These are phyloP conservation scores for Quercus agrifolia DNA, from an alignment of 306 rosid species.

Conservation along the genomic window DNA sequence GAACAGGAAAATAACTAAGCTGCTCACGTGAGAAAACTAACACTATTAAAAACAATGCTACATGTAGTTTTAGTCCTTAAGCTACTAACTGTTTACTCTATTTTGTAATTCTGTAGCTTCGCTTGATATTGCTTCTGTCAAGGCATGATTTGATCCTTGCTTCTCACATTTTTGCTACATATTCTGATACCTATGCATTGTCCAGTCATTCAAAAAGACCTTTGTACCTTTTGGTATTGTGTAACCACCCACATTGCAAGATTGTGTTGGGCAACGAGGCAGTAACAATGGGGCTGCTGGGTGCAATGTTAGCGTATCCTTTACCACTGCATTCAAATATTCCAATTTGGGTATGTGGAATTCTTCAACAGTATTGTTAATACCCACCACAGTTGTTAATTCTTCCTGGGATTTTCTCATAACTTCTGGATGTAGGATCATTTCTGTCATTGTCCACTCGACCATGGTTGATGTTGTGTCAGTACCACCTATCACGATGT, in stretches of 20 bases:
- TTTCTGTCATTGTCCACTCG: constrained; percentile 37
- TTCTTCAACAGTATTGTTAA: constrained; percentile 29
- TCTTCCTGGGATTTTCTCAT: constrained; percentile 24
- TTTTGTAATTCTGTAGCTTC: too few species aligned
- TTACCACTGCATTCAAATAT: constrained; percentile 21
- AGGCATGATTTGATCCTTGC: too few species aligned
- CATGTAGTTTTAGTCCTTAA: too few species aligned
- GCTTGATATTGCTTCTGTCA: too few species aligned
- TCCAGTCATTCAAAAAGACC: constrained; percentile 20
- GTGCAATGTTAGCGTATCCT: constrained; percentile 32
- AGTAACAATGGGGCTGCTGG: constrained; percentile 13
- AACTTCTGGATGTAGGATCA: constrained; percentile 14
- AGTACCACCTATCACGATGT: constrained; percentile 30
- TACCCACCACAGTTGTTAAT: constrained; percentile 18
- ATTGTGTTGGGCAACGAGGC: constrained; percentile 10
- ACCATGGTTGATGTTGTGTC: constrained; percentile 29
- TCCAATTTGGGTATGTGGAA: constrained; percentile 21
- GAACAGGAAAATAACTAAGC: too few species aligned
- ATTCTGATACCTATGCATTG: constrained; percentile 2
- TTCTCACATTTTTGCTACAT: too few species aligned
- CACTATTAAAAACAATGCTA: too few species aligned
- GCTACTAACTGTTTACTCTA: too few species aligned
- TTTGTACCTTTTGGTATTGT: constrained; percentile 12
- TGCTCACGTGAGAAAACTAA: too few species aligned
- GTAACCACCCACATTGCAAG: constrained; percentile 27